Conservation (phyloP, 2,329 filamentous ascomycete genomes). For the Aschersonia sp. region DNA sequence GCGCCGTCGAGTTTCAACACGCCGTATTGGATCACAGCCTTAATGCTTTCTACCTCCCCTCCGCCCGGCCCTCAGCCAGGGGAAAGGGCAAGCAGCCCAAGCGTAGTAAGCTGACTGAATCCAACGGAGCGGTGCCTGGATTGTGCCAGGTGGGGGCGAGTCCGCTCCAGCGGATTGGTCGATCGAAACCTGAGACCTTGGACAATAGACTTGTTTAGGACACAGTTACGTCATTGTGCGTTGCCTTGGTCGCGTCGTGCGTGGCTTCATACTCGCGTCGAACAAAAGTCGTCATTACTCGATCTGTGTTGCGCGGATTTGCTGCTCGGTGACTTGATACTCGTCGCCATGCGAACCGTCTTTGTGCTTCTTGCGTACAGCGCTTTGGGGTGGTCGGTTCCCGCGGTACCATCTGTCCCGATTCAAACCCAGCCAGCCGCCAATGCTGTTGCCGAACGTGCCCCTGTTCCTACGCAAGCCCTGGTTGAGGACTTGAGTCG, state of each 20-base stretch:
- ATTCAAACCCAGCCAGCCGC: background rate
- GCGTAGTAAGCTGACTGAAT: too few relatives aligned
- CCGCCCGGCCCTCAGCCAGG: too few relatives aligned
- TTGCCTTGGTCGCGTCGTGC: background rate
- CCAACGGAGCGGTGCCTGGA: too few relatives aligned
- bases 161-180: too few relatives aligned
- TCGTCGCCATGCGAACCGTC: constrained; percentile 1
- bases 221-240: background rate
- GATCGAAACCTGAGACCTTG: too few relatives aligned
- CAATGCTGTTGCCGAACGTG: constrained; percentile 5
- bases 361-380: constrained; percentile 1
- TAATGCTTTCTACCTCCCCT: too few relatives aligned
- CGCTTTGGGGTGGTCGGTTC: constrained; percentile 1
- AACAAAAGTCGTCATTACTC: background rate
- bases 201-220: background rate
- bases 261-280: background rate
- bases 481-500: constrained; percentile 9
- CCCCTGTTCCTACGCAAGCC: constrained; percentile 11
- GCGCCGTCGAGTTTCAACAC: too few relatives aligned
- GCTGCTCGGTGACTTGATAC: background rate
- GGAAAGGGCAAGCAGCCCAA: too few relatives aligned
- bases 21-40: too few relatives aligned
- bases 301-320: background rate
- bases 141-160: too few relatives aligned
- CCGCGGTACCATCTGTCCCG: background rate